Evolutionary conservation across 2,329 filamentous ascomycete species (phyloP), one percentile per base, ranked within the genome.

Genomic region (Fusarium torulosum): DNA sequence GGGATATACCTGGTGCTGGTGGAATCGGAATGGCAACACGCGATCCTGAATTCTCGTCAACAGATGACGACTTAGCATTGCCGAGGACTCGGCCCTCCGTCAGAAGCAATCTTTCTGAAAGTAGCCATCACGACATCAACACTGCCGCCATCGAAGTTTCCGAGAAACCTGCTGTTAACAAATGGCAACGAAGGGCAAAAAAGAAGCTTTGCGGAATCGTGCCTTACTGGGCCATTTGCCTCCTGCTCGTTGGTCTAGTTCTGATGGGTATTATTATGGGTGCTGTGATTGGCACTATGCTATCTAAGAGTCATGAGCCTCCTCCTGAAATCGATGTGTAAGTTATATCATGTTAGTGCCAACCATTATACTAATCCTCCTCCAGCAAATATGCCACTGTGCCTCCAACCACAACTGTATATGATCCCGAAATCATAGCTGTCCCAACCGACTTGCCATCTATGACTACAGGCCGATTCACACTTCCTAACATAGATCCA

Each of bases 31-130:
- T 89, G 20, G 88, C 87, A 5, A 86, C 87, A 8, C 81, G 85
- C 25, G 85, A 90, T 61, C 88, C 88, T 0, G 88, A 90, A 67
- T 90, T 88, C 75, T 83, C 86, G 15, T 88, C 87, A 2, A 82
- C 80, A 6, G 78, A 81, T 17, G 87, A 81, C 21, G 87, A 88
- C 47, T 75, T 88, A 3, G 80, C 81, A 44, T 81, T 82, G 7
- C 81, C 83, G 25, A 80, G 80, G 25, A 85, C 86, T 15, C 82
- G 82, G 8, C 81, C 82, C 46, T 88, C 85, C 0, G 78, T 84
- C 3, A 78, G 84, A 38, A 89, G 86, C 67, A 59, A 66, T 19
- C 77, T 75, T 7, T 86, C 83, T 2, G 84, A 86, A 7, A 75
- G 71, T 9, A 89, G 85, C 66, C 80, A 83, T 41, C 84, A 86